Conservation (phyloP, 148 eudicot genomes). For the Fagopyrum esculentum region DNA sequence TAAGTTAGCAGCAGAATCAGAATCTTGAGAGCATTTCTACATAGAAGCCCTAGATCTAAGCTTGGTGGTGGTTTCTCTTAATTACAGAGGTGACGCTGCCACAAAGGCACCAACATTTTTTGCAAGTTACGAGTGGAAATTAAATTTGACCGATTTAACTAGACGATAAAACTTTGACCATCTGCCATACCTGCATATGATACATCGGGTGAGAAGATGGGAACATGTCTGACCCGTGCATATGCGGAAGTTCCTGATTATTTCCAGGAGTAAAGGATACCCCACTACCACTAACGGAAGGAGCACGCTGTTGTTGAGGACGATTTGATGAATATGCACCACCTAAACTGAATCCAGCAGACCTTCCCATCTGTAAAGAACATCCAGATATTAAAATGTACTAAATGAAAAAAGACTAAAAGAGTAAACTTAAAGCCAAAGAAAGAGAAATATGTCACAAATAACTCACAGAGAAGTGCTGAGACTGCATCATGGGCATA, state of each 20-base stretch:
- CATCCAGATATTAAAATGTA: not conserved
- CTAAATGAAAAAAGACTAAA: not conserved
- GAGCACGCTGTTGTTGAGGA: slow-evolving; percentile 46
- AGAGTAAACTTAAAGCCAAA: not conserved
- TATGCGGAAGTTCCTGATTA: slow-evolving; percentile 38
- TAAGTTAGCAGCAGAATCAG: not conserved
- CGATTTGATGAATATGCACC: slow-evolving; percentile 42
- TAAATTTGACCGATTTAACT: not conserved
- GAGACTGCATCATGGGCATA: slow-evolving; percentile 49
- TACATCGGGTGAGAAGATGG: slow-evolving; percentile 19
- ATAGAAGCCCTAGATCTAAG: not conserved
- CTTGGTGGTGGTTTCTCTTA: not conserved
- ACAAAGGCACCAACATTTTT: not conserved
- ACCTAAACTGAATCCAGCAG: slow-evolving; percentile 45
- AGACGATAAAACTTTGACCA: not conserved
- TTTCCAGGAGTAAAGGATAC: slow-evolving; percentile 36
- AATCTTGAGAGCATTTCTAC: not conserved
- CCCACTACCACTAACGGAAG: slow-evolving; percentile 36
- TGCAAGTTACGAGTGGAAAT: not conserved
- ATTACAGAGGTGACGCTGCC: not conserved
- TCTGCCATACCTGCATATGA: slow-evolving; percentile 24
- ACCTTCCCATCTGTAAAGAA: slow-evolving; percentile 48
- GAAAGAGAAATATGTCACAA: not conserved
- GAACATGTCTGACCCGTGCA: slow-evolving; percentile 44
- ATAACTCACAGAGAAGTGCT: slow-evolving; percentile 47